Evolutionary conservation across 2,329 filamentous ascomycete genomes (phyloP).

Genomic region (Fusarium tjaetaba): DNA sequence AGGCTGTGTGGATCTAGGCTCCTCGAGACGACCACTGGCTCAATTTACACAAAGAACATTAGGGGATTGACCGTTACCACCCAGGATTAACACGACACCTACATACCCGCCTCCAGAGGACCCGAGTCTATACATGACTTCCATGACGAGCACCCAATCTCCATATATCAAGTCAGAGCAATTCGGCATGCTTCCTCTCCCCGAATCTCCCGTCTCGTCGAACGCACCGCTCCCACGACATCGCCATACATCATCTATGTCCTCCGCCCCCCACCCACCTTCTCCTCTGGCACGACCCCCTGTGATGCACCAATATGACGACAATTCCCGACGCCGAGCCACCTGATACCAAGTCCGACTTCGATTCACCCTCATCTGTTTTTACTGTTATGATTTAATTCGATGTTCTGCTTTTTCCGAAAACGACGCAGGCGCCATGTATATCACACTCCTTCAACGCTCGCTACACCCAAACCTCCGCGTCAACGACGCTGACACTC

Average conservation of each 20-base stretch:
- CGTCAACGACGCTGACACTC: constrained; percentile 49
- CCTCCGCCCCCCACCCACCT: constrained; percentile 49
- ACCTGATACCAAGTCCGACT: constrained; percentile 37
- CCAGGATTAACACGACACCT: constrained; percentile 61
- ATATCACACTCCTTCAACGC: constrained; percentile 50
- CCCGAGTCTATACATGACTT: constrained; percentile 49
- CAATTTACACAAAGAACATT: constrained; percentile 52
- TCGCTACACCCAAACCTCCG: constrained; percentile 45
- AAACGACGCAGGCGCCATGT: constrained; percentile 51
- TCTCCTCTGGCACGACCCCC: constrained; percentile 50
- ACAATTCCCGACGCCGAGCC: constrained; percentile 51
- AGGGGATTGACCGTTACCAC: constrained; percentile 65
- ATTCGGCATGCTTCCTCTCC: constrained; percentile 56
- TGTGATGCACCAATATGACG: constrained; percentile 44
- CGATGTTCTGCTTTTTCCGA: constrained; percentile 33
- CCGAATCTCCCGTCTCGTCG: constrained; percentile 56
- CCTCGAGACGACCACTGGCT: constrained; percentile 52
- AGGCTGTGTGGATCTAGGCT: constrained; percentile 69
- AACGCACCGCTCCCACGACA: constrained; percentile 51
- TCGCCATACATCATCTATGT: constrained; percentile 50
- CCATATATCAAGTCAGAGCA: constrained; percentile 57
- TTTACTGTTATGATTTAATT: constrained; percentile 31
- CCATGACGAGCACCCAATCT: constrained; percentile 54
- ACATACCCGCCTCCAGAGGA: constrained; percentile 58
- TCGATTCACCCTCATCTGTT: constrained; percentile 31